These are phyloP conservation scores for Phylloporus scabripes DNA, from an alignment of 768 basidiomycete genomes.

Conservation along the genomic window DNA sequence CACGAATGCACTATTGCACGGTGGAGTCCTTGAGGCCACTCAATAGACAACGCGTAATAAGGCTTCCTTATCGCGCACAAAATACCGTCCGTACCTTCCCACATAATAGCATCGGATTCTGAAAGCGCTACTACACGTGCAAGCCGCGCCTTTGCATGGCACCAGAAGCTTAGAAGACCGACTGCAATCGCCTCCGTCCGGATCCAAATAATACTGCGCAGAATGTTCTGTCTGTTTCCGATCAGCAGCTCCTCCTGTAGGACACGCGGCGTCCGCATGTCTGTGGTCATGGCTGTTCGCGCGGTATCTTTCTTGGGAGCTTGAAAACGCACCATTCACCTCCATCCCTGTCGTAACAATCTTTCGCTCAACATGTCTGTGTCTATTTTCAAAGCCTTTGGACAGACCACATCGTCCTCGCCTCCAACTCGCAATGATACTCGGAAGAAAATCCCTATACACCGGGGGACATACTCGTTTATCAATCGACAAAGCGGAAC, in stretches of 20 bases:
- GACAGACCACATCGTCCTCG: slow-evolving; percentile 9
- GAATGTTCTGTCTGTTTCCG: slow-evolving; percentile 13
- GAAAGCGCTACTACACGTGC: neutral
- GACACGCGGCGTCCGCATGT: slow-evolving; percentile 20
- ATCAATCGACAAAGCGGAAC: slow-evolving; percentile 30
- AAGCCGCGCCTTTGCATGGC: slow-evolving; percentile 9
- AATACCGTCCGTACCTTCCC: neutral
- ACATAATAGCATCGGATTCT: neutral
- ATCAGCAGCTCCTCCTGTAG: neutral
- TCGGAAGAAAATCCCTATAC: slow-evolving; percentile 22
- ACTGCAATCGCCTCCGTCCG: neutral
- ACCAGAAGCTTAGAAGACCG: slow-evolving; percentile 18
- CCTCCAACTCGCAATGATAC: slow-evolving; percentile 9
- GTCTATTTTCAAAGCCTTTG: slow-evolving; percentile 20
- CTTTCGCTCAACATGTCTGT: slow-evolving; percentile 12
- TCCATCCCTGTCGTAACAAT: neutral
- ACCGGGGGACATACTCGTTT: slow-evolving; percentile 29
- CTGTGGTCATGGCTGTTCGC: slow-evolving; percentile 11
- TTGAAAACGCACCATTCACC: slow-evolving; percentile 6
- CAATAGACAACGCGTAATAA: neutral
- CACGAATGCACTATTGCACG: neutral
- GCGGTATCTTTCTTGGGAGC: neutral
- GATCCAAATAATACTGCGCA: slow-evolving; percentile 5
- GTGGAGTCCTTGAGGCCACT: neutral
- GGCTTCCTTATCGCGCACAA: neutral